These are phyloP conservation scores for Protomyces gravidus DNA, from an alignment of 1,139 yeast species.

Conservation along the genomic window DNA sequence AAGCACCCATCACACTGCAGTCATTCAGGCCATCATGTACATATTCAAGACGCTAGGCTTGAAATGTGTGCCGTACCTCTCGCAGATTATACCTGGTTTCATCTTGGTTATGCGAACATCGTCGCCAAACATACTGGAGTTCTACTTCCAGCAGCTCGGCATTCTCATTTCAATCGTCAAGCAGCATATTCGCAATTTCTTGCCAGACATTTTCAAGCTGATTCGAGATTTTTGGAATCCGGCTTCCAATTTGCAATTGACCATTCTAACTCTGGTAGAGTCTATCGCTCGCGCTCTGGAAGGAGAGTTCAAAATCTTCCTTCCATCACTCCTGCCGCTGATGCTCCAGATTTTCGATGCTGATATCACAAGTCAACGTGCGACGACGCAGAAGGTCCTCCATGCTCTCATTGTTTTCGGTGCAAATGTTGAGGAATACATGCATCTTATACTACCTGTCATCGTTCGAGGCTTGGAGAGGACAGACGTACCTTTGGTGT, in stretches of 20 bases:
- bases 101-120: slow-evolving; percentile 79
- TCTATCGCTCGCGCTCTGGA: slow-evolving; percentile 80
- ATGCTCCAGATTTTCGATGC: slow-evolving; percentile 73
- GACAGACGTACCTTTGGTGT: slow-evolving; percentile 48
- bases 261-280: slow-evolving; percentile 76
- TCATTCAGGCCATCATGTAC: slow-evolving; percentile 84
- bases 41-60: slow-evolving; percentile 84
- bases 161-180: slow-evolving; percentile 76
- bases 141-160: slow-evolving; percentile 84
- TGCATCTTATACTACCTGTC: slow-evolving; percentile 79
- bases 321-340: slow-evolving; percentile 72
- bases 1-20: slow-evolving; percentile 81
- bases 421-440: slow-evolving; percentile 78
- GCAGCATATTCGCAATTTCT: slow-evolving; percentile 80
- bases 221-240: slow-evolving; percentile 64
- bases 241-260: slow-evolving; percentile 62
- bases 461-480: slow-evolving; percentile 75
- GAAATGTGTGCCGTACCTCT: slow-evolving; percentile 79
- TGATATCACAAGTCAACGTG: slow-evolving; percentile 58
- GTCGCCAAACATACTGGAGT: slow-evolving; percentile 75
- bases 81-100: slow-evolving; percentile 83
- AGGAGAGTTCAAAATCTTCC: slow-evolving; percentile 81
- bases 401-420: slow-evolving; percentile 88
- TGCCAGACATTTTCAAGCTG: slow-evolving; percentile 69
- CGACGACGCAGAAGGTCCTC: slow-evolving; percentile 70